Base-by-base conservation (phyloP, 2,329 filamentous ascomycete species). In the Apiospora hydei region DNA sequence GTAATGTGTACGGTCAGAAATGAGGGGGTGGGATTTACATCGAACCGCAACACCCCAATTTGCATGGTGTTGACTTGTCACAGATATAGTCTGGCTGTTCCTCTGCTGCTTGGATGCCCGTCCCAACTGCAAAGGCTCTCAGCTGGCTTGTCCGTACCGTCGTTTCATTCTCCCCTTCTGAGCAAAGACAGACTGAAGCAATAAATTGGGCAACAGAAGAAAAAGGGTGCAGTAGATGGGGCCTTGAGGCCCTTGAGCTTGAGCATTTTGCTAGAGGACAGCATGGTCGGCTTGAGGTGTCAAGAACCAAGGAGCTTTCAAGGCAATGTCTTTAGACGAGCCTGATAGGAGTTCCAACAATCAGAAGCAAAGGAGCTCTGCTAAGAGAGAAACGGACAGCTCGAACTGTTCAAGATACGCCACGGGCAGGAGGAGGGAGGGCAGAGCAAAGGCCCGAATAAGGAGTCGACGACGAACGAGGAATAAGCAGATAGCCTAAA, bases 41-140 rank as follows among this genome's bases (percentile, higher is more conserved):
- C 43, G 74, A 67, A 49, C 75, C 74, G 61, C 73, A 78, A 69
- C 73, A 78, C 38, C 74, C 75, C 51, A 74, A 72, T 44, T 71
- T 70, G 43, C 73, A 78, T 14, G 73, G 72, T 26, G 74, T 77
- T 0, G 70, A 61, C 8, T 30, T 46, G 1, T 47, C 67, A 57
- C 74, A 75, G 16, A 66, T 71, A 34, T 73, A 75, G 64, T 73
- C 73, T 51, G 69, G 30, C 46, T 64, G 8, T 47, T 44, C 24
- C 66, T 67, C 30, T 44, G 43, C 0, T 51, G 51, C 4, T 69
- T 67, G 24, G 69, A 70, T 2, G 51, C 66, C 24, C 21, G 6
- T 7, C 49, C 57, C 46, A 49, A 61, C 4, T 61, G 51, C 51
- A 30, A 61, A 61, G 51, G 21, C n/a, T 64, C 14, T 8, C 47